phyloP scores from a whole-genome alignment of 345 rosid genomes.

The Populus euphratica region DNA sequence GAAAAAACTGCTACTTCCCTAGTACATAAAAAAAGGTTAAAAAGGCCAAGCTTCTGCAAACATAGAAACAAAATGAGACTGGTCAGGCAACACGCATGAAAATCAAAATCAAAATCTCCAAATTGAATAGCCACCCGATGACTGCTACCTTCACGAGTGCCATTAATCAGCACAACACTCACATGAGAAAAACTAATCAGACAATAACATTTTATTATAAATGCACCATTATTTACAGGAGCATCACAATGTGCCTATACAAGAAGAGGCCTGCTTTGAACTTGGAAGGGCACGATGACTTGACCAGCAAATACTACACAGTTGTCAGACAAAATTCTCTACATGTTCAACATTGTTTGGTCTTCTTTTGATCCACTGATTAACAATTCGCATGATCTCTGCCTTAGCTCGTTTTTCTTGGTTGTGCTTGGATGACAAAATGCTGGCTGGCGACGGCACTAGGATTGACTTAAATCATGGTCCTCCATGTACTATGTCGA shows the following conservation, averaged over 20 bases:
- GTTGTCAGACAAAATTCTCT: conserved; percentile 1
- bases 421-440: not conserved
- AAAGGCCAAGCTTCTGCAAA: too few relatives aligned
- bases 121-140: too few relatives aligned
- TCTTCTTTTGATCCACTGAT: not conserved
- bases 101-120: too few relatives aligned
- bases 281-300: not conserved
- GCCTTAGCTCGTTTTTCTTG: not conserved
- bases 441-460: not conserved
- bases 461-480: not conserved
- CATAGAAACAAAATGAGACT: too few relatives aligned
- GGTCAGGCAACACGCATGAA: too few relatives aligned
- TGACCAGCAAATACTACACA: not conserved
- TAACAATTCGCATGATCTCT: not conserved
- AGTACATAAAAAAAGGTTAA: too few relatives aligned
- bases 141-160: too few relatives aligned
- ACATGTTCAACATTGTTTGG: not conserved
- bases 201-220: not conserved
- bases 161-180: too few relatives aligned
- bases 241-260: not conserved
- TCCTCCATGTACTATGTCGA: too few relatives aligned
- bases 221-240: not conserved
- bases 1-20: too few relatives aligned
- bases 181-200: not conserved
- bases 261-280: not conserved